phyloP scores from a whole-genome alignment of 257 asterid species.

The Solanum chaucha region DNA sequence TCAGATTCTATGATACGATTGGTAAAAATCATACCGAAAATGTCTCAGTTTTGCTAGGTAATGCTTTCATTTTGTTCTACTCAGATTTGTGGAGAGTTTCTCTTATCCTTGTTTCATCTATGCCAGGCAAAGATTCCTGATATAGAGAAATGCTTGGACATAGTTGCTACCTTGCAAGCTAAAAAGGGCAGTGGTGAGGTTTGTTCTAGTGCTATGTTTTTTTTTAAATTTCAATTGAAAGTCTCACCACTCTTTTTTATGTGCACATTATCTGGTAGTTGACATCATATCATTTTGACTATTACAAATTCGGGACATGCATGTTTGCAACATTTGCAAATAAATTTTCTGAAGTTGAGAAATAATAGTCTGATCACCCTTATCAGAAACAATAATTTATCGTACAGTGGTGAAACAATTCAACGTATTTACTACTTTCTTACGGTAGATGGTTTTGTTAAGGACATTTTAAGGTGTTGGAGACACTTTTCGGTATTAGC shows the following conservation, averaged over 20 bases:
- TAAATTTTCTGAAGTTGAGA: neutral
- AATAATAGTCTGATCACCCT: neutral
- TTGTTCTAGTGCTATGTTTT: conserved; percentile 24
- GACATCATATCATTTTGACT: neutral
- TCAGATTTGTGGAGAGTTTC: neutral
- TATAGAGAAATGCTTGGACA: conserved; percentile 79
- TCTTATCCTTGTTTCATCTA: neutral
- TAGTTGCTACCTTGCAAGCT: conserved; percentile 72
- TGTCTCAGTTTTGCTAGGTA: neutral
- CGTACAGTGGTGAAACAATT: neutral
- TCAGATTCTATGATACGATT: neutral
- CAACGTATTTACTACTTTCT: neutral
- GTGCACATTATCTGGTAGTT: neutral
- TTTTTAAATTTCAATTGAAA: neutral
- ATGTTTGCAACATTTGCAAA: neutral
- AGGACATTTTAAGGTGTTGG: neutral
- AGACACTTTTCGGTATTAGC: neutral
- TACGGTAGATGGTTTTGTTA: neutral
- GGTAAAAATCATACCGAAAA: neutral
- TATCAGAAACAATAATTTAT: neutral
- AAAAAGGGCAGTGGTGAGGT: conserved; percentile 87
- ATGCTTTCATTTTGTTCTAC: neutral
- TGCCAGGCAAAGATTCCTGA: conserved; percentile 90
- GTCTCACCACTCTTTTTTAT: neutral
- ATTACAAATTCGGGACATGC: neutral